phyloP scores from a whole-genome alignment of 441 rosid species.

The Daphne laureola region DNA sequence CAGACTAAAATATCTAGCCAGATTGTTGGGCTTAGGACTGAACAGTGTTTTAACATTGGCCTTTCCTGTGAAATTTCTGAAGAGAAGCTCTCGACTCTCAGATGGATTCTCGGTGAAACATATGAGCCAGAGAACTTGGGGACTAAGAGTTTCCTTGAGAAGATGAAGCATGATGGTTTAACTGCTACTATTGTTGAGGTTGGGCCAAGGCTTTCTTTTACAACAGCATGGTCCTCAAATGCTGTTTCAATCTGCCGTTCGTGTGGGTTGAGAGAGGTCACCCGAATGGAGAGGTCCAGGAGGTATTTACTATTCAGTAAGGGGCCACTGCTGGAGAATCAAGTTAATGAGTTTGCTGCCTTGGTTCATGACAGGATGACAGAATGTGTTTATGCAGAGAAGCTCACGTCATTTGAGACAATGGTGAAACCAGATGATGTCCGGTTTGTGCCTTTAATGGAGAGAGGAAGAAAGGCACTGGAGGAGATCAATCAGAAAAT shows the following conservation, averaged over 20 bases:
- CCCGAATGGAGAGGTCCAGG: slow-evolving; percentile 79
- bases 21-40: slow-evolving; percentile 69
- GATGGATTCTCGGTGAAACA: slow-evolving; percentile 90
- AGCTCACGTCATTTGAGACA: slow-evolving; percentile 60
- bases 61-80: slow-evolving; percentile 32
- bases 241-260: slow-evolving; percentile 81
- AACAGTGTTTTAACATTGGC: slow-evolving; percentile 82
- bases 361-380: slow-evolving; percentile 94
- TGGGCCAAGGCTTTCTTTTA: slow-evolving; percentile 89
- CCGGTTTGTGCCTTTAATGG: slow-evolving; percentile 63
- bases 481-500: slow-evolving; percentile 86
- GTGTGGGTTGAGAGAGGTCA: slow-evolving; percentile 75
- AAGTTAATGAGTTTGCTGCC: slow-evolving; percentile 55
- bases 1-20: slow-evolving; percentile 59
- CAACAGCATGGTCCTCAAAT: slow-evolving; percentile 94
- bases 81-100: slow-evolving; percentile 50
- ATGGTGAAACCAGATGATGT: slow-evolving; percentile 74
- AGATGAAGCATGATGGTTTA: slow-evolving; percentile 60
- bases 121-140: slow-evolving; percentile 89
- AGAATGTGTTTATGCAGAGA: slow-evolving; percentile 62
- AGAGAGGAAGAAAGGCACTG: slow-evolving; percentile 73
- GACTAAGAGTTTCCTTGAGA: slow-evolving; percentile 66
- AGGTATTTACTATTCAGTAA: slow-evolving; percentile 68
- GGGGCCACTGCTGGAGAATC: slow-evolving; percentile 46
- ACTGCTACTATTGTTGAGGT: slow-evolving; percentile 61